Percentiles rank a stretch among this genome's conserved stretches.
Conservation (phyloP, 306 rosid species). For the Cicer chorassanicum region DNA sequence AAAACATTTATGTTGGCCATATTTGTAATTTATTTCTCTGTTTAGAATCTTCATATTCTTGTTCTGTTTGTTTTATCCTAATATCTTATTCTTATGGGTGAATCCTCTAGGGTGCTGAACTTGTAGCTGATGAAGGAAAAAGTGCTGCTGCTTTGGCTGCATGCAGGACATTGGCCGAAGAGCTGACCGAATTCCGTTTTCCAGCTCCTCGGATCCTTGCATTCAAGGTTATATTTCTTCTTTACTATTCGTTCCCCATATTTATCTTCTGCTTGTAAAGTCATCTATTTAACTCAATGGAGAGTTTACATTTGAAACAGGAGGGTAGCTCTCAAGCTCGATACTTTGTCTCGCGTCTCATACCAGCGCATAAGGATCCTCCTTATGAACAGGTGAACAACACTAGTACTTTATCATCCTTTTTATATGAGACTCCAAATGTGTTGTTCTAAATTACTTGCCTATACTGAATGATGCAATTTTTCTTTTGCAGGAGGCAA, state of each 20-base stretch:
- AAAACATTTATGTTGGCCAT: neutral
- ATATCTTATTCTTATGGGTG: slow-evolving; percentile 42
- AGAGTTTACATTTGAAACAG: slow-evolving; percentile 58
- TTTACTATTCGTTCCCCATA: neutral
- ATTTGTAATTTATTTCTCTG: slow-evolving; percentile 23
- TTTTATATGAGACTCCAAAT: slow-evolving; percentile 8
- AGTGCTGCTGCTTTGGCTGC: slow-evolving; percentile 97
- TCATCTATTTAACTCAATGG: slow-evolving; percentile 39
- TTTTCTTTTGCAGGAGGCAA: slow-evolving; percentile 72
- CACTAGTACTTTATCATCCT: slow-evolving; percentile 4
- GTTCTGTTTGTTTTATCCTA: slow-evolving; percentile 20
- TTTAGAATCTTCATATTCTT: slow-evolving; percentile 29
- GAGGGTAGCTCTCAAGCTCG: slow-evolving; percentile 99
- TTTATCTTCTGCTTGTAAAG: slow-evolving; percentile 32
- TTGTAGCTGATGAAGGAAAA: slow-evolving; percentile 85
- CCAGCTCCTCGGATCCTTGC: slow-evolving; percentile 98
- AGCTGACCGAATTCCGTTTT: slow-evolving; percentile 84
- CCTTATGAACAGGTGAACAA: slow-evolving; percentile 94
- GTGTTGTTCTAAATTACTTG: neutral
- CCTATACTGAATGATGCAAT: slow-evolving; percentile 18
- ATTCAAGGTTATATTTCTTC: slow-evolving; percentile 67
- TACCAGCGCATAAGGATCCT: slow-evolving; percentile 98
- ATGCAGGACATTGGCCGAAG: slow-evolving; percentile 98
- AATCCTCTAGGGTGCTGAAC: slow-evolving; percentile 85
- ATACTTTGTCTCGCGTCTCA: slow-evolving; percentile 90